phyloP scores from a whole-genome alignment of 768 basidiomycete genomes.

The Cystoderma amianthinum region DNA sequence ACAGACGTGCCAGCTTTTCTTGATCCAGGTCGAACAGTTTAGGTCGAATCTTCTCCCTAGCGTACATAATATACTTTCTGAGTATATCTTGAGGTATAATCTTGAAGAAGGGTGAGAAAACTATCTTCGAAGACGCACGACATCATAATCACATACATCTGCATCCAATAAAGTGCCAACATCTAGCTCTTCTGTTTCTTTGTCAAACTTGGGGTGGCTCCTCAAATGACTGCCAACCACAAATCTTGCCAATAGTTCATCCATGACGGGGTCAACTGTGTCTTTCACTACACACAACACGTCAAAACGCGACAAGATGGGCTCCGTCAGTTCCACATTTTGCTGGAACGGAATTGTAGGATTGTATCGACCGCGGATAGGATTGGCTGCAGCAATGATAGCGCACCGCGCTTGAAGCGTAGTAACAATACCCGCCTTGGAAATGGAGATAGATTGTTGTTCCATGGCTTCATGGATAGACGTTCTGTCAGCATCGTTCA shows the following conservation, averaged over 20 bases:
- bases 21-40: conserved; percentile 94
- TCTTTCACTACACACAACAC: conserved; percentile 98
- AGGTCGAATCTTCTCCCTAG: conserved; percentile 85
- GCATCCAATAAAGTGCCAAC: conserved; percentile 86
- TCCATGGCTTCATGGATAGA: conserved; percentile 99
- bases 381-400: conserved; percentile 97
- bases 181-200: conserved; percentile 84
- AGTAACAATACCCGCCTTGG: conserved; percentile 99
- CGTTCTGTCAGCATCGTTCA: conserved; percentile 97
- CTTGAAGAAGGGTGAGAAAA: conserved; percentile 31
- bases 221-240: conserved; percentile 96
- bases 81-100: conserved; percentile 95
- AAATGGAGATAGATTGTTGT: conserved; percentile 98
- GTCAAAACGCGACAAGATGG: conserved; percentile 96
- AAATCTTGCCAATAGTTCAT: conserved; percentile 93
- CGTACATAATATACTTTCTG: conserved; percentile 99
- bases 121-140: conserved; percentile 1
- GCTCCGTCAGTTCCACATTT: conserved; percentile 97
- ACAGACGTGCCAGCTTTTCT: conserved; percentile 90
- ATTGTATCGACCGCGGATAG: conserved; percentile 94
- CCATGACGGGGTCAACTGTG: conserved; percentile 92
- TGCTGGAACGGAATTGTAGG: conserved; percentile 97
- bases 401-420: conserved; percentile 96
- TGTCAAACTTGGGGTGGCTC: conserved; percentile 90
- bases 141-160: conserved; percentile 54